Percentiles rank a stretch among this genome's conserved stretches.
Conservation (phyloP, 1,139 yeast genomes). For the Kluyveromyces marxianus region DNA sequence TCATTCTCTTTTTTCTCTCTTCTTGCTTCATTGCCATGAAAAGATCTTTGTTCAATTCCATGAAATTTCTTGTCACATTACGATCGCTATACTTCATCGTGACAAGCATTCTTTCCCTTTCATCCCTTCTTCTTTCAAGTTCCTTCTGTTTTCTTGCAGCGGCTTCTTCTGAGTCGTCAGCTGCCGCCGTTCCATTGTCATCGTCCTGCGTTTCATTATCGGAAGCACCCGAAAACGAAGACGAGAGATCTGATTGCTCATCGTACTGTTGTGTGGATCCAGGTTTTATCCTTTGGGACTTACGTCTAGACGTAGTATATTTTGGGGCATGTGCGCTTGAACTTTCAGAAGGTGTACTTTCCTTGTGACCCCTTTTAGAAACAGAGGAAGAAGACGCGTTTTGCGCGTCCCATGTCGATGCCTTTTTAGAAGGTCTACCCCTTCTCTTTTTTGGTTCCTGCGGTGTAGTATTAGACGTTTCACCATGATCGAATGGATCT, state of each 20-base stretch:
- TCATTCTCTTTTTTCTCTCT: constrained; percentile 26
- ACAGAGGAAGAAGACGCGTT: constrained; percentile 2
- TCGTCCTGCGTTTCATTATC: constrained; percentile 8
- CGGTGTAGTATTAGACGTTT: not conserved
- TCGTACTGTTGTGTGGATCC: constrained; percentile 1
- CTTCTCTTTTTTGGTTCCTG: constrained; percentile 18
- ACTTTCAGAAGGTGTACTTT: not conserved
- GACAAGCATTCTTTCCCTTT: constrained; percentile 28
- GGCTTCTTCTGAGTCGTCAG: not conserved
- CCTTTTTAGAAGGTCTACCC: constrained; percentile 29
- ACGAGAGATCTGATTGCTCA: constrained; percentile 6
- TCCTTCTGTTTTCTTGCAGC: constrained; percentile 20
- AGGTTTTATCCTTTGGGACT: constrained; percentile 1
- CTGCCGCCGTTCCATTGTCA: not conserved
- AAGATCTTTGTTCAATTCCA: constrained; percentile 28
- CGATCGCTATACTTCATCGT: constrained; percentile 30
- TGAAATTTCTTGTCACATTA: constrained; percentile 26
- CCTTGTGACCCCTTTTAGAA: not conserved
- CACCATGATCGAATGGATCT: not conserved
- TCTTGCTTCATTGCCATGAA: constrained; percentile 28
- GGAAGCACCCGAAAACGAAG: constrained; percentile 7
- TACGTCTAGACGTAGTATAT: constrained; percentile 1
- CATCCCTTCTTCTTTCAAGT: constrained; percentile 26
- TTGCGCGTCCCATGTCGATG: constrained; percentile 19
- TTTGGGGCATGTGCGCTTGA: not conserved